Base-by-base conservation (phyloP, 257 asterid genomes). In the Craterostigma plantagineum region DNA sequence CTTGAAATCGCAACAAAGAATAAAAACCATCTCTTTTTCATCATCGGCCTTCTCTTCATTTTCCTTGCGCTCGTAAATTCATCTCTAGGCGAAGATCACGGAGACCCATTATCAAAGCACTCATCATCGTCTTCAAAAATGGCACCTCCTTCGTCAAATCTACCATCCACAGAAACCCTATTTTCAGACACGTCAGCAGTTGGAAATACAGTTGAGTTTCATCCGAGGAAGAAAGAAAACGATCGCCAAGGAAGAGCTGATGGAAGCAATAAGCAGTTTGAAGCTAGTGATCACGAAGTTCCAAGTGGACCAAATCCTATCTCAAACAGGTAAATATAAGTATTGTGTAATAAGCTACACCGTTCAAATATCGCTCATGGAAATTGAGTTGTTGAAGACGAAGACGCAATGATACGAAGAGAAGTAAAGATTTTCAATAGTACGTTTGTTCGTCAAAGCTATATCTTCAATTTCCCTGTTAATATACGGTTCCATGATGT, bases 291-390 rank as follows among this genome's bases (percentile, higher is more conserved):
- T 58, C 91, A 77, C 53, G 91, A 77, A 49, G 84, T 77, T 57
- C 91, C 91, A 3, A 77, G 91, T 52, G 84, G 91, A 48, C 80
- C 91, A 58, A 77, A 77, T 57, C 91, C 91, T 52, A 66, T 65
- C 54, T 73, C 81, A 11, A 70, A 74, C 58, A 67, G 70, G 71
- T 61, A 58, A 62, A 42, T n/a, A 10, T 39, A 6, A 13, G n/a
- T n/a, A n/a, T n/a, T n/a, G n/a, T n/a, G n/a, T 8, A 42, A 42
- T 7, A 15, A 40, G 23, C 33, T 14, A 11, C 33, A 11, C 7
- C 12, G 11, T 10, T 13, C 23, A 42, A 11, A 42, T 15, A 23
- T 11, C 7, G 44, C 11, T n/a, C 34, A 7, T 46, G 38, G 4
- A 37, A 23, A 2, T 23, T 23, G 30, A 23, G 43, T 11, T n/a